phyloP scores from a whole-genome alignment of 2,329 filamentous ascomycete genomes.

The Paraphoma chrysanthemicola region DNA sequence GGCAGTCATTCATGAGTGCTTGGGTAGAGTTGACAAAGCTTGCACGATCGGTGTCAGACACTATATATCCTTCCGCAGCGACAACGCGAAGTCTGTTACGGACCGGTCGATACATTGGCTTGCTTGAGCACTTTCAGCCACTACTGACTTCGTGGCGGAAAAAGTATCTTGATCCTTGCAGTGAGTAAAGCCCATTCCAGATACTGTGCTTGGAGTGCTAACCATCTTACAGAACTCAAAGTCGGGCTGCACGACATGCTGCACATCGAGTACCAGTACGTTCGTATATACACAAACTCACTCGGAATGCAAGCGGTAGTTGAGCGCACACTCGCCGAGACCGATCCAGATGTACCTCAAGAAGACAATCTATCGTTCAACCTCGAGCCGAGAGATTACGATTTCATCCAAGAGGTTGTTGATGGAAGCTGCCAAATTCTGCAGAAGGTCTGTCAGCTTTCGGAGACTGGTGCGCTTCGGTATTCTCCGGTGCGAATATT shows the following conservation, averaged over 20 bases:
- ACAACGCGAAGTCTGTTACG: conserved; percentile 51
- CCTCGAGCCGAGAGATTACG: conserved; percentile 59
- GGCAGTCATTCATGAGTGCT: conserved; percentile 60
- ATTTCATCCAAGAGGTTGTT: conserved; percentile 64
- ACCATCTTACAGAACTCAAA: conserved; percentile 36
- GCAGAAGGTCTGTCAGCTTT: conserved; percentile 57
- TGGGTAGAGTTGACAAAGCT: conserved; percentile 56
- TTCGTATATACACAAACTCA: conserved; percentile 53
- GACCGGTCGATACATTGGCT: conserved; percentile 59
- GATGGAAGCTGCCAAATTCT: conserved; percentile 61
- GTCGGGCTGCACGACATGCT: conserved; percentile 56
- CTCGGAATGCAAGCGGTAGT: conserved; percentile 65
- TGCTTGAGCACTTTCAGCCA: conserved; percentile 56
- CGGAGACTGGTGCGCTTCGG: conserved; percentile 54
- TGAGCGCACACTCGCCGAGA: conserved; percentile 57
- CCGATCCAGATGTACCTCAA: conserved; percentile 45
- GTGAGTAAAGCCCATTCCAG: conserved; percentile 22
- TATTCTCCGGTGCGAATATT: conserved; percentile 63
- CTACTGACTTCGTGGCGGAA: conserved; percentile 50
- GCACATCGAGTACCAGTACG: conserved; percentile 60
- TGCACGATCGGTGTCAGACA: conserved; percentile 60
- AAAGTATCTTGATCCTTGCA: conserved; percentile 48
- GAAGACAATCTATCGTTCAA: conserved; percentile 51
- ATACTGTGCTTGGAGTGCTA: background rate
- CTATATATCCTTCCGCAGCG: conserved; percentile 57